These are phyloP conservation scores for Coniochaeta sp. DNA, from an alignment of 2,329 filamentous ascomycete genomes.

Conservation along the genomic window DNA sequence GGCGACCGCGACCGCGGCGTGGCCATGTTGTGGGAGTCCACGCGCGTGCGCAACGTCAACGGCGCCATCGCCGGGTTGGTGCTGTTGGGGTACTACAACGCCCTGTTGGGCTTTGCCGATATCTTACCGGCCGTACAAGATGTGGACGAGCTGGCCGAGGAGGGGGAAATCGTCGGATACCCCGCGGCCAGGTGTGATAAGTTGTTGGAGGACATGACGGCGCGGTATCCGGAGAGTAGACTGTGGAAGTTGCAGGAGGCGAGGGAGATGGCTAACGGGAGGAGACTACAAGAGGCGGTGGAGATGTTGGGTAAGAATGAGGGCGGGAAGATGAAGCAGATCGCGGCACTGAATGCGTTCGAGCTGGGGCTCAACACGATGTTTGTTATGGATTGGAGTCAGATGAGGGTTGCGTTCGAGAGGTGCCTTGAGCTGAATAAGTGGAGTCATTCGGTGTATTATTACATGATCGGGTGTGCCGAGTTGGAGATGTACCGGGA, in stretches of 20 bases:
- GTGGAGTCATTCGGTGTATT: constrained; percentile 87
- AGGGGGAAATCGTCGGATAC: constrained; percentile 60
- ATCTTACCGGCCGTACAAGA: constrained; percentile 64
- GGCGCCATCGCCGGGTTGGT: constrained; percentile 83
- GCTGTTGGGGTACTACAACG: constrained; percentile 82
- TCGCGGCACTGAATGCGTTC: constrained; percentile 78
- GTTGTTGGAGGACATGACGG: constrained; percentile 67
- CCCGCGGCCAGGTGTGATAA: constrained; percentile 60
- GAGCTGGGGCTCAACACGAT: constrained; percentile 74
- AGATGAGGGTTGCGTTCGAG: constrained; percentile 69
- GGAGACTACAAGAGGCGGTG: constrained; percentile 61
- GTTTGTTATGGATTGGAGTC: constrained; percentile 69
- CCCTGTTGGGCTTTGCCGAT: constrained; percentile 77
- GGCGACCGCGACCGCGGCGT: constrained; percentile 81
- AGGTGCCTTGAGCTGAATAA: constrained; percentile 73
- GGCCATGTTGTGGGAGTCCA: constrained; percentile 83
- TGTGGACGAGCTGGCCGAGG: constrained; percentile 34
- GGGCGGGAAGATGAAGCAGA: constrained; percentile 75
- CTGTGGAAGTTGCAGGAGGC: constrained; percentile 89
- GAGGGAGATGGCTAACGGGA: constrained; percentile 62
- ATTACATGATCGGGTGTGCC: constrained; percentile 74
- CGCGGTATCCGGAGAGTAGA: constrained; percentile 70
- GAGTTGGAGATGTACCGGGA: constrained; percentile 78
- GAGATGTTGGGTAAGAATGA: constrained; percentile 45
- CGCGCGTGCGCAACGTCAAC: constrained; percentile 79